phyloP scores from a whole-genome alignment of 345 rosid genomes.

The Populus tremula region DNA sequence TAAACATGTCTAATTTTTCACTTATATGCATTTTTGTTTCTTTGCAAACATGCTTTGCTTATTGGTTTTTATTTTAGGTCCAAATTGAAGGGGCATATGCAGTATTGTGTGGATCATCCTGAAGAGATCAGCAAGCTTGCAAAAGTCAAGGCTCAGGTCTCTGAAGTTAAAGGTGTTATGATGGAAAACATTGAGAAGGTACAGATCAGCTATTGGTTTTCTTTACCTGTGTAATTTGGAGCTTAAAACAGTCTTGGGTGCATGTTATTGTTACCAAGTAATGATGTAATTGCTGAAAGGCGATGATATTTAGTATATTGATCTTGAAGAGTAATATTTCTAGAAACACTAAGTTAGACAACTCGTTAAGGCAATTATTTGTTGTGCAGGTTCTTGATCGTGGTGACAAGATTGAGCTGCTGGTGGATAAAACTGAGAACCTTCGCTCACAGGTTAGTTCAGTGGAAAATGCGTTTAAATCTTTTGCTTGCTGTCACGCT shows the following conservation, averaged over 20 bases:
- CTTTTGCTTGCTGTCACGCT: neutral
- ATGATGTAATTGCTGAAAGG: neutral
- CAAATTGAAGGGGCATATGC: constrained; percentile 93
- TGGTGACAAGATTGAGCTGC: constrained; percentile 96
- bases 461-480: neutral
- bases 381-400: constrained; percentile 84
- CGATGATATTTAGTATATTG: neutral
- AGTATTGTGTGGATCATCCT: constrained; percentile 89
- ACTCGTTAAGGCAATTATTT: neutral
- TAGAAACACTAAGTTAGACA: neutral
- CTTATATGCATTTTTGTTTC: neutral
- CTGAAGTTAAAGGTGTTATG: constrained; percentile 99
- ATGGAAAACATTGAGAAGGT: constrained; percentile 99
- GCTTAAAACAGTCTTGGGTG: neutral
- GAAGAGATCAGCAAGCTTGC: constrained; percentile 97
- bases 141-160: constrained; percentile 96
- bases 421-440: constrained; percentile 98
- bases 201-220: neutral
- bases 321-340: too few species aligned
- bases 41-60: neutral
- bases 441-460: constrained; percentile 82
- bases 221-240: constrained; percentile 8
- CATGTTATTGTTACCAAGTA: neutral
- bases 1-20: neutral
- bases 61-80: constrained; percentile 39